Percentiles rank a stretch among this genome's conserved stretches.
Conservation (phyloP, 164 flowering plant genomes). For the Magnolia changhungtana region DNA sequence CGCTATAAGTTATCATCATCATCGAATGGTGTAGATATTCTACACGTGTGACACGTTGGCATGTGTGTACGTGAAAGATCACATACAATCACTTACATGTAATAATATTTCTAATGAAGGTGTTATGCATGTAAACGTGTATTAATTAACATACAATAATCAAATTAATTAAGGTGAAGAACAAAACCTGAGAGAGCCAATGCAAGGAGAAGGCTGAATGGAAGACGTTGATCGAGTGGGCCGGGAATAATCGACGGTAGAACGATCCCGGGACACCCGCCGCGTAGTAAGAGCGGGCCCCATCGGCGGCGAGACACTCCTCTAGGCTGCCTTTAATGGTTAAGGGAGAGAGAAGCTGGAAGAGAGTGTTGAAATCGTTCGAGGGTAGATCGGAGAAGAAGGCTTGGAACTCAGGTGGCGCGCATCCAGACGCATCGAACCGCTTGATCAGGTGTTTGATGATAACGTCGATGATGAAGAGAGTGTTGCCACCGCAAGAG, state of each 20-base stretch:
- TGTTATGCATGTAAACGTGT: no score
- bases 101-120: no score
- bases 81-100: no score
- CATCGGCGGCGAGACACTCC: constrained; percentile 59
- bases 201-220: constrained; percentile 91
- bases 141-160: no score
- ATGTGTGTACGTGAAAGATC: no score
- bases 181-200: constrained; percentile 83
- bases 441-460: constrained; percentile 69
- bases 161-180: no score
- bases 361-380: constrained; percentile 91
- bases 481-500: constrained; percentile 70
- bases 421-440: constrained; percentile 48
- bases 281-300: constrained; percentile 66
- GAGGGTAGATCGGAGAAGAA: constrained; percentile 89
- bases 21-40: no score
- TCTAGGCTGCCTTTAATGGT: constrained; percentile 60
- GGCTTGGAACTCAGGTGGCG: constrained; percentile 74
- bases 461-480: constrained; percentile 56
- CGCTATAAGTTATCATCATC: no score
- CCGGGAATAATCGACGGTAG: constrained; percentile 73
- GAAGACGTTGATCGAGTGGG: constrained; percentile 58
- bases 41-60: no score
- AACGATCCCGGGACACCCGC: constrained; percentile 88
- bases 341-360: constrained; percentile 75